Conservation (phyloP, 805 yeast species). For the Metschnikowia borealis region DNA sequence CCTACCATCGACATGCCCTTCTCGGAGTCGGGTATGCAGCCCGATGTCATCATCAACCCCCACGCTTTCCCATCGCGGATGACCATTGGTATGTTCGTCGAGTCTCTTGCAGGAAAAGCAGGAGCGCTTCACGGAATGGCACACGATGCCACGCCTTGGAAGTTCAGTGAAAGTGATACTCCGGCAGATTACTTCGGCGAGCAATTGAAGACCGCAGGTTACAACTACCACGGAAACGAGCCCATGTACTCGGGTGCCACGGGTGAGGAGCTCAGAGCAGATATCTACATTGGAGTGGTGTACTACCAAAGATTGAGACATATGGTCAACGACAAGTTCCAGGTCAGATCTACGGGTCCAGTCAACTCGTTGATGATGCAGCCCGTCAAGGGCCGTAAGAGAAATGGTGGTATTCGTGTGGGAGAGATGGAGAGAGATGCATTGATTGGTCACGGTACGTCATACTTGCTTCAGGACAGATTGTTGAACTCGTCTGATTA, state of each 20-base stretch:
- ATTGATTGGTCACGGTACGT: constrained; percentile 95
- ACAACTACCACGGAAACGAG: constrained; percentile 96
- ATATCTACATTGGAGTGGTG: constrained; percentile 94
- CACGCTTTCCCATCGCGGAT: constrained; percentile 99
- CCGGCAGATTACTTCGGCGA: constrained; percentile 98
- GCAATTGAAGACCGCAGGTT: constrained; percentile 82
- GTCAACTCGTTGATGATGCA: constrained; percentile 97
- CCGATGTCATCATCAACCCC: constrained; percentile 96
- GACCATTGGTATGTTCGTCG: constrained; percentile 99
- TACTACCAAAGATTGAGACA: constrained; percentile 98
- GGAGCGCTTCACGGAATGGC: constrained; percentile 98
- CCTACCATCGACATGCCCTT: constrained; percentile 97
- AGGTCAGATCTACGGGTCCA: constrained; percentile 98
- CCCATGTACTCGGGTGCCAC: constrained; percentile 99
- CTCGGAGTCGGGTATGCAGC: constrained; percentile 93
- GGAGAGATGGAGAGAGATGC: constrained; percentile 99
- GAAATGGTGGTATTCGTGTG: constrained; percentile 98
- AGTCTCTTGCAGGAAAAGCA: constrained; percentile 96
- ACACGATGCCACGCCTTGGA: constrained; percentile 97
- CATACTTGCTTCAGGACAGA: constrained; percentile 91
- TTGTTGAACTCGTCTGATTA: constrained; percentile 93
- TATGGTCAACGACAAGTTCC: constrained; percentile 99
- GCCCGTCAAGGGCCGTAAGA: constrained; percentile 98
- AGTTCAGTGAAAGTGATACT: constrained; percentile 82
- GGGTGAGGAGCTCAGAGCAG: constrained; percentile 95